These are phyloP conservation scores for barley (Hordeum vulgare) DNA, from an alignment of 176 grass and related monocot genomes.

Conservation along the genomic window DNA sequence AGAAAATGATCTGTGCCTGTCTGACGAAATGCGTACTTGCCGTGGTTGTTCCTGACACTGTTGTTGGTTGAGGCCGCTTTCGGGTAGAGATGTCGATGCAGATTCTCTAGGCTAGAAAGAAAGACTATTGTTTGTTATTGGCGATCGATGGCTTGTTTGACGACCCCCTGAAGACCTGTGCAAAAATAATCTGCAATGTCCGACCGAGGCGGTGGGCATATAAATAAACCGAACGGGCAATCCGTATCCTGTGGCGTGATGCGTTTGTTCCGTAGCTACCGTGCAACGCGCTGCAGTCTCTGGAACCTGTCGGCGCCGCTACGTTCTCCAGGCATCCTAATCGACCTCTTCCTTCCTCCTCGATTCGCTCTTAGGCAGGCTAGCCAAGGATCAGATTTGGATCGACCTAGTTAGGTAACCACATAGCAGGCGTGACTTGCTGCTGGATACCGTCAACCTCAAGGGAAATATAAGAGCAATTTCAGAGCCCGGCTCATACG, in stretches of 20 bases:
- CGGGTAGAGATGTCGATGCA: constrained; percentile 40
- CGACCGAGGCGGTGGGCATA: background rate
- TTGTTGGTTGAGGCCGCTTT: background rate
- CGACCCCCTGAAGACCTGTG: constrained; percentile 25
- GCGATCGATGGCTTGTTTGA: constrained; percentile 29
- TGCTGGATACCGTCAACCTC: no score
- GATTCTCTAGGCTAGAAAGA: constrained; percentile 14
- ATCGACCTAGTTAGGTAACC: background rate
- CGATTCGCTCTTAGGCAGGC: background rate
- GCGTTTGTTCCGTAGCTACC: constrained; percentile 25
- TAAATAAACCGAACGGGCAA: background rate
- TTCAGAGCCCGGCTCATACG: no score
- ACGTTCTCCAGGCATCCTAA: background rate
- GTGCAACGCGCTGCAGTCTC: constrained; percentile 26
- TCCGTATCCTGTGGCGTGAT: background rate
- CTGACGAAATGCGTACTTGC: constrained; percentile 28
- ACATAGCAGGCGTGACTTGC: background rate
- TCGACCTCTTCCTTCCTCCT: background rate
- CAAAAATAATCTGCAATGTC: background rate
- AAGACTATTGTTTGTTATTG: background rate
- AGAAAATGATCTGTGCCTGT: background rate
- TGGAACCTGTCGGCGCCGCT: background rate
- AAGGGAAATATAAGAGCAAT: no score
- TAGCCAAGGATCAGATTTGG: background rate
- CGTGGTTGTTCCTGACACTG: background rate